Base-by-base conservation (phyloP, 441 rosid species). In the Populus hybrid region DNA sequence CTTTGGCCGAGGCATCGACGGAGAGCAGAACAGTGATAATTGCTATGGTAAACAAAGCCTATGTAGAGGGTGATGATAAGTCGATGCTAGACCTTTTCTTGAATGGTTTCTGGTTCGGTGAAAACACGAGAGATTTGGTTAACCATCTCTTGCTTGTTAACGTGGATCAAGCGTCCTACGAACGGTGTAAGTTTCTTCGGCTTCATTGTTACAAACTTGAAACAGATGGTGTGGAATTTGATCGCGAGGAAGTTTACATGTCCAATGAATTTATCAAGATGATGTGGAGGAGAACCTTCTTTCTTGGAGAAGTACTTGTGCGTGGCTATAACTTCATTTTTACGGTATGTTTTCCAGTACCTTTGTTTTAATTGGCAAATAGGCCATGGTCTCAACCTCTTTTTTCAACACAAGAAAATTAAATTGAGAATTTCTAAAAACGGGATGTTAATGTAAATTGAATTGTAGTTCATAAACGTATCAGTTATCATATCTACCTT, bases 201-300 rank as follows among this genome's bases (percentile, higher is more conserved):
- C 83, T 88, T 30, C 90, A 87, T 61, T 88, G 91, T 42, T 87
- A 87, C 79, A 83, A 67, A 14, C 84, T 87, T 5, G 78, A 80
- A 28, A 82, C 84, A 16, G 79, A 79, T n/a, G 87, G 81, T 1
- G 88, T 78, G 1, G 81, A 57, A 7, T 81, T 78, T 9, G 84
- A 75, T 5, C 73, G 82, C 7, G 90, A 88, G 79, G 63, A 83
- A 19, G 28, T 85, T 12, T 85, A 81, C 71, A 88, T 85, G 88
- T 81, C 91, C 0, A 46, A 75, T 16, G 90, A 79, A 14, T 88
- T 87, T 68, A 71, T 87, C 38, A 83, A 68, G 73, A 87, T 88
- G 91, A 88, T 84, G 88, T 87, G 91, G 90, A 81, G 83, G 11
- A 79, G 91, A 70, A 87, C 90, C 6, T 70, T 32, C 7, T 79